These are phyloP conservation scores for Phoma sp. DNA, from an alignment of 2,329 filamentous ascomycete species.

Conservation along the genomic window DNA sequence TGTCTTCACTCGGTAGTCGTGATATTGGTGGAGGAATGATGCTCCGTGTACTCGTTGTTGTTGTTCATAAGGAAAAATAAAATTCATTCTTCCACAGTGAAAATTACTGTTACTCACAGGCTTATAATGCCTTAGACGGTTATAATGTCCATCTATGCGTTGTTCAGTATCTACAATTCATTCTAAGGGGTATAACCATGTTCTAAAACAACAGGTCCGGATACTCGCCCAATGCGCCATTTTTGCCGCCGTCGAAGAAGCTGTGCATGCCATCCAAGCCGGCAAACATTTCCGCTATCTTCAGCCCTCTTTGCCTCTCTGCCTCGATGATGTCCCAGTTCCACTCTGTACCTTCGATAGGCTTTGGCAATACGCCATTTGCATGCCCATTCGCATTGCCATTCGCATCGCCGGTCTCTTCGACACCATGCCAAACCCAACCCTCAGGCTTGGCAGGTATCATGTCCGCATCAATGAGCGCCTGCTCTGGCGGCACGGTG, in stretches of 20 bases:
- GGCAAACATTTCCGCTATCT: constrained; percentile 63
- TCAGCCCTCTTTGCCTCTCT: constrained; percentile 63
- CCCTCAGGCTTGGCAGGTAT: constrained; percentile 76
- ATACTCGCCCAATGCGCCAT: constrained; percentile 55
- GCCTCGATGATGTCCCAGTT: constrained; percentile 67
- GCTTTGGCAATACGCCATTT: constrained; percentile 36
- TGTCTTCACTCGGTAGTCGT: not conserved
- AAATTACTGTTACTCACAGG: not conserved
- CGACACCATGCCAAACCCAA: constrained; percentile 34
- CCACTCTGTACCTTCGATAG: constrained; percentile 56
- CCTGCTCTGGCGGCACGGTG: constrained; percentile 82
- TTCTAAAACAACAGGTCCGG: constrained; percentile 44
- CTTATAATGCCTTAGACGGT: not conserved
- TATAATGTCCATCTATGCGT: not conserved
- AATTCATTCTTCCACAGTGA: not conserved
- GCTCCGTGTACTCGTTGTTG: not conserved
- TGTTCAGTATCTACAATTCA: not conserved
- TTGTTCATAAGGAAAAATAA: not conserved
- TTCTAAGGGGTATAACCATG: constrained; percentile 3
- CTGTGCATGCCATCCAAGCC: constrained; percentile 62
- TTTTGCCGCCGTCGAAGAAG: constrained; percentile 56
- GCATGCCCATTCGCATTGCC: constrained; percentile 18
- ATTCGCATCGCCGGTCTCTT: constrained; percentile 9
- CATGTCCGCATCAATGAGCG: constrained; percentile 74
- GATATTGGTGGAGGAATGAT: not conserved